Percentiles rank a stretch among this genome's conserved stretches.
phyloP scores from a whole-genome alignment of 148 eudicot genomes.

The Rhododendron molle region DNA sequence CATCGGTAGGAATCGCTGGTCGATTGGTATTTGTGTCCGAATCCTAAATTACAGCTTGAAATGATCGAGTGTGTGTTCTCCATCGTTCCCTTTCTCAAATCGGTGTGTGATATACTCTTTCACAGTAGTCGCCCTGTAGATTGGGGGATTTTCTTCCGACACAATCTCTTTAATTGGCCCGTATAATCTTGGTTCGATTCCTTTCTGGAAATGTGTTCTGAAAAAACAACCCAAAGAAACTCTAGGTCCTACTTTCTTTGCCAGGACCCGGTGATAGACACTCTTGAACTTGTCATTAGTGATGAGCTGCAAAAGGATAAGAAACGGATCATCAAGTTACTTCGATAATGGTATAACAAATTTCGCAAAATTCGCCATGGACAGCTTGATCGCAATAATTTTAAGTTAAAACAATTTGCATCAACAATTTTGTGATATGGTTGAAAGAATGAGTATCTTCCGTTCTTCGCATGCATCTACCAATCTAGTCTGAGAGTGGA shows the following conservation, averaged over 20 bases:
- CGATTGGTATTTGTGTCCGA: not conserved
- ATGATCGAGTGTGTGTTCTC: constrained; percentile 3
- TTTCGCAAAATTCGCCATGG: not conserved
- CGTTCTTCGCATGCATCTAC: not conserved
- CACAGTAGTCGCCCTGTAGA: not conserved
- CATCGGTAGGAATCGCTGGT: not conserved
- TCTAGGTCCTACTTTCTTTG: constrained; percentile 48
- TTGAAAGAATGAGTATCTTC: not conserved
- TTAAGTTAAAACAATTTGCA: not conserved
- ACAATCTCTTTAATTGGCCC: constrained; percentile 52
- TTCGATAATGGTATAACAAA: not conserved
- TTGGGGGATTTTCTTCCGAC: not conserved
- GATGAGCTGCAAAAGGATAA: constrained; percentile 29
- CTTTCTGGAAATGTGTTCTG: constrained; percentile 20
- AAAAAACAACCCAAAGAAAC: constrained; percentile 52
- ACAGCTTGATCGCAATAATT: not conserved
- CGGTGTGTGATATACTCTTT: not conserved
- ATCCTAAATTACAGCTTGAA: constrained; percentile 14
- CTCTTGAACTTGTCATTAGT: constrained; percentile 59
- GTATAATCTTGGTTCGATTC: constrained; percentile 19
- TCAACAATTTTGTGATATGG: not conserved
- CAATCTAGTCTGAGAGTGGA: not conserved
- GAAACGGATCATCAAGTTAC: not conserved
- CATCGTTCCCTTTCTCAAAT: constrained; percentile 1
- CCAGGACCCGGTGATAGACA: constrained; percentile 39